A percentile compares a stretch with the other conserved stretches of the same genome.
Evolutionary conservation across 805 yeast genomes (phyloP).

Genomic region (Ogataea saltuana): DNA sequence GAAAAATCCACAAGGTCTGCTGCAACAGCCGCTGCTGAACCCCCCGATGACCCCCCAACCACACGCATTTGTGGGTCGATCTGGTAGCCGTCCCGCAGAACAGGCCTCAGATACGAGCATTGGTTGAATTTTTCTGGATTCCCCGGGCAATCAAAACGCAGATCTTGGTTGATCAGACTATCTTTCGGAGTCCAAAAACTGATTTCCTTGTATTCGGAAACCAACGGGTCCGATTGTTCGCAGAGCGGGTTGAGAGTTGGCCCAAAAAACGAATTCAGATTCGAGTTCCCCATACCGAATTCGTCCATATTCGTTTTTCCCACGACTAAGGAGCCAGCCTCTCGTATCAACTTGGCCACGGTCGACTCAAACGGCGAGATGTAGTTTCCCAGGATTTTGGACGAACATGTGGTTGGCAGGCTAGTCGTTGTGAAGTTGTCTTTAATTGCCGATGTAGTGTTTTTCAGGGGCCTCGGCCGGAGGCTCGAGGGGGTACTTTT

Average conservation of each 20-base stretch:
- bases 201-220: constrained; percentile 25
- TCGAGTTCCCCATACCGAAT: constrained; percentile 94
- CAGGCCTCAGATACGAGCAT: constrained; percentile 22
- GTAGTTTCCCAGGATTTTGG: constrained; percentile 60
- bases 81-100: constrained; percentile 16
- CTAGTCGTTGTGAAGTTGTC: constrained; percentile 75
- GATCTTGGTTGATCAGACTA: constrained; percentile 19
- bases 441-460: constrained; percentile 55
- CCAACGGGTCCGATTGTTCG: constrained; percentile 22
- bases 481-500: constrained; percentile 5
- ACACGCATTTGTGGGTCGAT: constrained; percentile 36
- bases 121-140: constrained; percentile 4
- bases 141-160: constrained; percentile 44
- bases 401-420: constrained; percentile 75
- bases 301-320: constrained; percentile 96
- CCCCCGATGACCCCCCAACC: constrained; percentile 95
- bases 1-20: constrained; percentile 69
- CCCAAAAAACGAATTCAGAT: constrained; percentile 56
- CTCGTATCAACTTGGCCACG: constrained; percentile 53
- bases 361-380: constrained; percentile 83
- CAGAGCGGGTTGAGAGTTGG: constrained; percentile 55
- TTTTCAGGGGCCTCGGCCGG: constrained; percentile 26
- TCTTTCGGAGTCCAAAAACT: constrained; percentile 28
- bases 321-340: constrained; percentile 51
- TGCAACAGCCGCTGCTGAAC: constrained; percentile 91